These are phyloP conservation scores for Marasmius fiardii DNA, from an alignment of 1,284 basidiomycete species.

Conservation along the genomic window DNA sequence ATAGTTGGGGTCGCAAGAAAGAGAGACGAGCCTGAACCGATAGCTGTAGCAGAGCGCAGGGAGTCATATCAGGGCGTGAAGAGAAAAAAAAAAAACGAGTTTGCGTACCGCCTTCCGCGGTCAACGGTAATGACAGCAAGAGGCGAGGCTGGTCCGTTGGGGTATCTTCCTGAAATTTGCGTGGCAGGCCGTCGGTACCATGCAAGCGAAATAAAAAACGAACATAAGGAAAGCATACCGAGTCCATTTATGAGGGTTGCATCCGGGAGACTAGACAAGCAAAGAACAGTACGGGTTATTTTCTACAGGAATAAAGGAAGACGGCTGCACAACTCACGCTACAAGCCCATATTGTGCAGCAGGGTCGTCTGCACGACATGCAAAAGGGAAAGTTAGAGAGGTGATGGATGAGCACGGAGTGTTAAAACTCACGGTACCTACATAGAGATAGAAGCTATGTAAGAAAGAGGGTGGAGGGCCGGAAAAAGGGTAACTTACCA, in stretches of 20 bases:
- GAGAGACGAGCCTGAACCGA: constrained; percentile 29
- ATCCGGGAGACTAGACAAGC: constrained; percentile 27
- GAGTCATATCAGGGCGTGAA: constrained; percentile 19
- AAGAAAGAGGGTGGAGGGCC: not conserved
- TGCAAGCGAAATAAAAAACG: not conserved
- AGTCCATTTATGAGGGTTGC: constrained; percentile 46
- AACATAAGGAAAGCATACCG: constrained; percentile 1
- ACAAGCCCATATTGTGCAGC: not conserved
- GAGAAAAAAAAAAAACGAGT: constrained; percentile 5
- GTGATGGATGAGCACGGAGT: no score
- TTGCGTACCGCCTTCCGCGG: constrained; percentile 11
- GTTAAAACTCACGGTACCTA: not conserved
- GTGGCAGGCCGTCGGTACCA: not conserved
- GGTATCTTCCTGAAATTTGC: constrained; percentile 30
- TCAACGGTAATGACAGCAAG: constrained; percentile 29
- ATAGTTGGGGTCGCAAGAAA: constrained; percentile 31
- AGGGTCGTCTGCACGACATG: not conserved
- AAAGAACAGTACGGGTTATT: constrained; percentile 3
- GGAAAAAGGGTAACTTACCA: not conserved
- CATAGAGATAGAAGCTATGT: not conserved
- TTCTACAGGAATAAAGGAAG: not conserved
- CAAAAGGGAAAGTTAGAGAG: not conserved
- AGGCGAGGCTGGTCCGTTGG: constrained; percentile 25
- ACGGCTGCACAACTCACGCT: not conserved
- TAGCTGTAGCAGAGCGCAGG: constrained; percentile 22